Evolutionary conservation across 495 filamentous ascomycete species (phyloP).

Genomic region (Penicillium roqueforti): DNA sequence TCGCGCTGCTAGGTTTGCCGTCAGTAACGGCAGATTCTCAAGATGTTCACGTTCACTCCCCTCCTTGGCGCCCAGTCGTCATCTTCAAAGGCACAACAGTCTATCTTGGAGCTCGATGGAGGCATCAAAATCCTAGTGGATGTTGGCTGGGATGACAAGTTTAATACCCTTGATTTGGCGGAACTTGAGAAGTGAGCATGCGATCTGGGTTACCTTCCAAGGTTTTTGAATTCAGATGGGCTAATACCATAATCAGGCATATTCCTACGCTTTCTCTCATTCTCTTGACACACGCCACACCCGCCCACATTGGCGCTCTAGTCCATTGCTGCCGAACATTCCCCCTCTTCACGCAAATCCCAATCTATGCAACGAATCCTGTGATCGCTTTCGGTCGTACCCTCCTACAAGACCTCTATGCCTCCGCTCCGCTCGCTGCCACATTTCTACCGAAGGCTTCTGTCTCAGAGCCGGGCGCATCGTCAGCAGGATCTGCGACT

Average conservation of each 20-base stretch:
- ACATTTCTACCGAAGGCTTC: conserved; percentile 69
- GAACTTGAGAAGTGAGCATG: conserved; percentile 78
- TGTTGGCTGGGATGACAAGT: conserved; percentile 91
- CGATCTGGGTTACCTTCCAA: not conserved
- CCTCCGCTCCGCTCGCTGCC: conserved; percentile 79
- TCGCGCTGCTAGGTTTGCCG: not conserved
- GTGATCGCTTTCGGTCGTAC: conserved; percentile 91
- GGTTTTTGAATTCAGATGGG: conserved; percentile 12
- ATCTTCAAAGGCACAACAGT: conserved; percentile 81
- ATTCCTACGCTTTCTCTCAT: conserved; percentile 87
- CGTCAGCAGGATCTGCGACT: conserved; percentile 38
- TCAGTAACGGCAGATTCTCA: conserved; percentile 15
- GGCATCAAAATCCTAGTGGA: conserved; percentile 93
- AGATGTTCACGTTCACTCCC: conserved; percentile 94
- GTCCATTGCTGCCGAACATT: conserved; percentile 97
- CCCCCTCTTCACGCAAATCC: conserved; percentile 85
- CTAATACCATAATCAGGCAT: conserved; percentile 53
- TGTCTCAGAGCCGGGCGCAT: conserved; percentile 60
- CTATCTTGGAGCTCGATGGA: conserved; percentile 91
- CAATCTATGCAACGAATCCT: conserved; percentile 92
- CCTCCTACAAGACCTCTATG: conserved; percentile 86
- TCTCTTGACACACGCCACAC: conserved; percentile 90
- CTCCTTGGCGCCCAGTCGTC: conserved; percentile 82
- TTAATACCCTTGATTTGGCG: conserved; percentile 73
- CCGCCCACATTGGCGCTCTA: conserved; percentile 85